phyloP scores from a whole-genome alignment of 441 rosid species.

The Syzygium malaccense region DNA sequence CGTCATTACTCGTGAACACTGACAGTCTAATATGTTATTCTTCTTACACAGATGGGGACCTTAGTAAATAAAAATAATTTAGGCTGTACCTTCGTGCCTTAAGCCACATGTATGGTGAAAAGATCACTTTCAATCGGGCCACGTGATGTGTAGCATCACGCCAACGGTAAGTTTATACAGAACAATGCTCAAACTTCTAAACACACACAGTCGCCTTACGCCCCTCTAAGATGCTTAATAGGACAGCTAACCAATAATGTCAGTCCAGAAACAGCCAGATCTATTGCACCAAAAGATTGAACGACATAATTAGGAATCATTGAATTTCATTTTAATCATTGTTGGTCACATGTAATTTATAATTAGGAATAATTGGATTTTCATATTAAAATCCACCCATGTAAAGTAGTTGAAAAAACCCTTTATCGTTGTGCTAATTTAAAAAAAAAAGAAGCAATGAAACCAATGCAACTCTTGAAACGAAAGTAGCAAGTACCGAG shows the following conservation, averaged over 20 bases:
- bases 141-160: neutral
- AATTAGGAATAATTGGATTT: neutral
- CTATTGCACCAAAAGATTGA: neutral
- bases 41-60: neutral
- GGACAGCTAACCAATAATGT: neutral
- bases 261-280: neutral
- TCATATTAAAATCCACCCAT: neutral
- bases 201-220: neutral
- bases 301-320: neutral
- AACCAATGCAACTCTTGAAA: neutral
- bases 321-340: neutral
- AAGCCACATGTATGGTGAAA: neutral
- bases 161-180: neutral
- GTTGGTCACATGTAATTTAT: neutral
- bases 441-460: neutral
- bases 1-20: neutral
- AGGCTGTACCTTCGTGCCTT: neutral
- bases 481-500: neutral
- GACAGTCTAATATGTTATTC: neutral
- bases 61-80: neutral
- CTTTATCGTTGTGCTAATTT: neutral
- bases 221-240: neutral
- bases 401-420: neutral
- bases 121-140: neutral
- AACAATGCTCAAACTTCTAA: neutral